Evolutionary conservation across 1,284 basidiomycete genomes (phyloP).

Genomic region (Cryptococcus floricola): DNA sequence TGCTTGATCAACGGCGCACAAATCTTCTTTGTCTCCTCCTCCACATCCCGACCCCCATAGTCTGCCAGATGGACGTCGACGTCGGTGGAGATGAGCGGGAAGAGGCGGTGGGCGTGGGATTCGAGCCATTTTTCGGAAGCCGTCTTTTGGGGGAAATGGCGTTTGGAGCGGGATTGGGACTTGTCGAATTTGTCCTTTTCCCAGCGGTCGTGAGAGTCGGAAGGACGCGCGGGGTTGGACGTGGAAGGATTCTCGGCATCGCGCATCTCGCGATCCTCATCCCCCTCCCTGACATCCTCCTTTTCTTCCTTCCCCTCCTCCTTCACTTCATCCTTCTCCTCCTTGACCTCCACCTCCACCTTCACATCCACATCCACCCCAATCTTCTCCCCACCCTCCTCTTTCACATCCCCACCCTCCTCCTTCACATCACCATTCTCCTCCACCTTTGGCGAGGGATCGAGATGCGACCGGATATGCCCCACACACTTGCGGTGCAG

Average conservation of each 20-base stretch:
- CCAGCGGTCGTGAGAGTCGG: neutral
- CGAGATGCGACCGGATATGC: constrained; percentile 61
- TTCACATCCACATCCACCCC: constrained; percentile 16
- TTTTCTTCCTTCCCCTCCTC: constrained; percentile 45
- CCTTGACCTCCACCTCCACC: constrained; percentile 34
- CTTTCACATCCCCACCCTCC: constrained; percentile 4
- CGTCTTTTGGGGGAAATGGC: constrained; percentile 27
- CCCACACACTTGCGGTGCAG: constrained; percentile 87
- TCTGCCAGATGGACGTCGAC: constrained; percentile 48
- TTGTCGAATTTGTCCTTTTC: constrained; percentile 2
- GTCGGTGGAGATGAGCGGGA: constrained; percentile 19
- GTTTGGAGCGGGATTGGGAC: neutral
- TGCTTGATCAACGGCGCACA: constrained; percentile 78
- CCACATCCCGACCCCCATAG: constrained; percentile 80
- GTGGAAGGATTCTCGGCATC: neutral
- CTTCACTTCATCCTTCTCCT: constrained; percentile 48
- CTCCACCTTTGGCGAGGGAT: constrained; percentile 36
- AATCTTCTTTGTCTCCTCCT: constrained; percentile 79
- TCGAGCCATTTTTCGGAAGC: constrained; percentile 82
- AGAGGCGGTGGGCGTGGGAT: constrained; percentile 58
- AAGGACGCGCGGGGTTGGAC: neutral
- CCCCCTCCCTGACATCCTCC: constrained; percentile 10
- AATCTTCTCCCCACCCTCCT: constrained; percentile 5
- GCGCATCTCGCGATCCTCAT: constrained; percentile 63
- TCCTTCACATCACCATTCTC: constrained; percentile 48